These are phyloP conservation scores for Crotalaria pallida DNA, from an alignment of 306 rosid species.

Conservation along the genomic window DNA sequence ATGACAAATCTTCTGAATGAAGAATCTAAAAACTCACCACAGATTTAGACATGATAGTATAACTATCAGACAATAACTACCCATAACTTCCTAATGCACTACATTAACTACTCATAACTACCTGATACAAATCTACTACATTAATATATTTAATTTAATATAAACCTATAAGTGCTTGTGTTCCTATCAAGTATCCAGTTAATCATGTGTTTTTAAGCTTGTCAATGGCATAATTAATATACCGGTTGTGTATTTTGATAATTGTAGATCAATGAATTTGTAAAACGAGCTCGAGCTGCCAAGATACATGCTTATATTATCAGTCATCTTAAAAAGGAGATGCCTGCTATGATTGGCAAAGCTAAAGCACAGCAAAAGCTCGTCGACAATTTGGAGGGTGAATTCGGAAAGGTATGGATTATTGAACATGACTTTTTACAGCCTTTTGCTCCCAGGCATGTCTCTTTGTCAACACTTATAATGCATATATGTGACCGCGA, in stretches of 20 bases:
- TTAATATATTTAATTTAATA: too few relatives aligned
- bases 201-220: not conserved
- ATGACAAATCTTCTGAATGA: too few relatives aligned
- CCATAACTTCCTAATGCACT: too few relatives aligned
- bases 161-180: too few relatives aligned
- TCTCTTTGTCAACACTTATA: not conserved
- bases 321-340: conserved; percentile 78
- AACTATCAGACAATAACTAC: too few relatives aligned
- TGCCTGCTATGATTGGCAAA: conserved; percentile 89
- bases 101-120: too few relatives aligned
- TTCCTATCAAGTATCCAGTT: too few relatives aligned
- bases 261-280: conserved; percentile 81
- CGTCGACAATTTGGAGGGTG: conserved; percentile 63
- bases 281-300: conserved; percentile 87
- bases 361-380: conserved; percentile 77
- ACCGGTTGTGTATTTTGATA: not conserved
- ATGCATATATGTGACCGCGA: not conserved
- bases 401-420: conserved; percentile 74
- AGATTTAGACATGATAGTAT: too few relatives aligned
- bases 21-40: too few relatives aligned
- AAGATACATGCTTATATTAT: conserved; percentile 90
- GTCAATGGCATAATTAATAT: not conserved
- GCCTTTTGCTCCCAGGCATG: not conserved
- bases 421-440: not conserved
- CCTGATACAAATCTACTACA: too few relatives aligned